Percentiles rank a stretch among this genome's conserved stretches.
phyloP scores from a whole-genome alignment of 169 alveolate genomes.

The Theileria sp. region DNA sequence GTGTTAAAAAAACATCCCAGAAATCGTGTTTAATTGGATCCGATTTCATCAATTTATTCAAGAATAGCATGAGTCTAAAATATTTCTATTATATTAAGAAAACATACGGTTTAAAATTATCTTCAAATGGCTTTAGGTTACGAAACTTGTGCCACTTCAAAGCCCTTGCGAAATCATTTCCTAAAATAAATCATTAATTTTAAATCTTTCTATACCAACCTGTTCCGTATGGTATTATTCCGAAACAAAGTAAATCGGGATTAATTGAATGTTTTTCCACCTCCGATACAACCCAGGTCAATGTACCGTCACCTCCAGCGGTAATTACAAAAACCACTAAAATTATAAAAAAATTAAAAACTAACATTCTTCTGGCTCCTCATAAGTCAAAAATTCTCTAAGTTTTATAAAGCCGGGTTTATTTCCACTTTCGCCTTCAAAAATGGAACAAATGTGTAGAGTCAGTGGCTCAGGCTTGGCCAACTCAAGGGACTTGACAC shows the following conservation, averaged over 20 bases:
- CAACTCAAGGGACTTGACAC: conserved; percentile 40
- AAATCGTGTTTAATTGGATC: conserved; percentile 83
- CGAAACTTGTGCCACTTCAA: conserved; percentile 84
- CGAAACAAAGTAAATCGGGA: conserved; percentile 74
- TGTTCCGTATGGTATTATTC: conserved; percentile 93
- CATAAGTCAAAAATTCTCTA: conserved; percentile 12
- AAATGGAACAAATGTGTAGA: conserved; percentile 65
- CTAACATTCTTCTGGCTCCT: conserved; percentile 23
- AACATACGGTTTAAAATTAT: conserved; percentile 72
- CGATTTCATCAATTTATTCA: conserved; percentile 77
- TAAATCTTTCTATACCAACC: conserved; percentile 56
- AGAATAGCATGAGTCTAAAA: conserved; percentile 69
- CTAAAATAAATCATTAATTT: conserved; percentile 20
- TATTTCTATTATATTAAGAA: background rate
- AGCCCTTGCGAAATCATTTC: conserved; percentile 91
- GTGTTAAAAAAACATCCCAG: conserved; percentile 84
- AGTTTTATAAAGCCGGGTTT: conserved; percentile 77
- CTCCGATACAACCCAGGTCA: conserved; percentile 88
- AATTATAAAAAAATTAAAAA: background rate
- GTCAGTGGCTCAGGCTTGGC: conserved; percentile 42
- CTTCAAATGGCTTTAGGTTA: conserved; percentile 75
- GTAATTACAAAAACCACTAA: conserved; percentile 76
- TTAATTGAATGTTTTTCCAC: conserved; percentile 78
- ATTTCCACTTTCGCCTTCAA: conserved; percentile 78
- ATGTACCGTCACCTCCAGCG: conserved; percentile 96